Evolutionary conservation across 2,329 filamentous ascomycete genomes (phyloP).

Genomic region (Cercospora sp.): DNA sequence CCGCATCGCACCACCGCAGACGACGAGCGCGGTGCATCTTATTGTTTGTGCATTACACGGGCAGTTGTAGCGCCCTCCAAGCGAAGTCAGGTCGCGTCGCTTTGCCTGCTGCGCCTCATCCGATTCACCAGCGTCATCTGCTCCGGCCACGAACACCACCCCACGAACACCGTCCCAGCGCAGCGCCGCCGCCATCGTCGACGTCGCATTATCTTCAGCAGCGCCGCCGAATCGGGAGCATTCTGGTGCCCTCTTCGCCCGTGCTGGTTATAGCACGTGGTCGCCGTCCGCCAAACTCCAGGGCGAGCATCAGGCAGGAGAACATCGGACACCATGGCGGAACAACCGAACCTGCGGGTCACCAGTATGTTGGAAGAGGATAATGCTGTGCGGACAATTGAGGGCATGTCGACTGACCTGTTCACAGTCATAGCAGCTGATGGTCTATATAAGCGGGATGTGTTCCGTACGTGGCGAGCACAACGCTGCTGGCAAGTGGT

Average conservation of each 20-base stretch:
- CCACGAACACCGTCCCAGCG: neutral
- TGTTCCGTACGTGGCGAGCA: constrained; percentile 74
- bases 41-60: neutral
- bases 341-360: constrained; percentile 77
- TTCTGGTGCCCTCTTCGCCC: neutral
- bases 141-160: constrained; percentile 1
- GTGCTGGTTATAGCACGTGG: constrained; percentile 1
- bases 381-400: neutral
- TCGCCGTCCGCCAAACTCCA: neutral
- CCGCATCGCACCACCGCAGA: neutral
- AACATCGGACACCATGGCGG: constrained; percentile 29
- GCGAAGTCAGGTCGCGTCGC: neutral
- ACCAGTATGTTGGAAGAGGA: constrained; percentile 67
- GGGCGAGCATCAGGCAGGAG: neutral
- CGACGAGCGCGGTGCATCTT: neutral
- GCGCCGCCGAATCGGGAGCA: neutral
- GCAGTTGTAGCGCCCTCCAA: neutral
- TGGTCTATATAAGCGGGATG: constrained; percentile 98
- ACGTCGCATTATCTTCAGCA: neutral
- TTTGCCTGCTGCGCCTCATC: constrained; percentile 2
- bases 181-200: neutral
- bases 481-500: constrained; percentile 8
- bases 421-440: constrained; percentile 91
- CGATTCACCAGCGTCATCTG: constrained; percentile 1
- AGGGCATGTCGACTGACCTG: constrained; percentile 24